A percentile compares a stretch with the other conserved stretches of the same genome.
Conservation (phyloP, 768 basidiomycete species). For the Lentinula edodes region DNA sequence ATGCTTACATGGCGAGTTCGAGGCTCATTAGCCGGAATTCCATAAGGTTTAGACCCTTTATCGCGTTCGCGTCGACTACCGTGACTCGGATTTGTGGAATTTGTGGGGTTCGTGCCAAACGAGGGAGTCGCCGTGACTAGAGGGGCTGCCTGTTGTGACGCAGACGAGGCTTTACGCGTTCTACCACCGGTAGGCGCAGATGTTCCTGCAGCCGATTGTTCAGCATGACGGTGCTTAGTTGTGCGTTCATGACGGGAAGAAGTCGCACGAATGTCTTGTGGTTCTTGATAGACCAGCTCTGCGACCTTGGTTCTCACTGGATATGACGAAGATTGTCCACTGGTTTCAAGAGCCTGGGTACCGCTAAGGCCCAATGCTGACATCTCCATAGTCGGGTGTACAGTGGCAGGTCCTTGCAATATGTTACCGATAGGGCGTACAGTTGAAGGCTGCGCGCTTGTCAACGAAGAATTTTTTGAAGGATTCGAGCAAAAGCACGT, state of each 20-base stretch:
- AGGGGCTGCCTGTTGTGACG: not conserved
- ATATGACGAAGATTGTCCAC: not conserved
- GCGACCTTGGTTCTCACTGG: not conserved
- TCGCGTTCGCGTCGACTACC: slow-evolving; percentile 3
- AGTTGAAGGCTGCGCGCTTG: too few species aligned
- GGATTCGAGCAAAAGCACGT: not conserved
- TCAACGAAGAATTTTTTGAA: not conserved
- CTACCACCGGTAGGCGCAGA: not conserved
- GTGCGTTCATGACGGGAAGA: not conserved
- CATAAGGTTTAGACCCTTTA: not conserved
- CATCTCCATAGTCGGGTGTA: not conserved
- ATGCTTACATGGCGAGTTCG: not conserved
- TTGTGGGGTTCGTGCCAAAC: not conserved
- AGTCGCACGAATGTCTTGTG: not conserved
- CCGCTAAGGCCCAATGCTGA: not conserved
- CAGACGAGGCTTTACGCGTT: not conserved
- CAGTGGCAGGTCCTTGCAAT: not conserved
- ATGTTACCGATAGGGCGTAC: too few species aligned
- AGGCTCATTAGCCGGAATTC: not conserved
- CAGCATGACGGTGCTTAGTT: not conserved
- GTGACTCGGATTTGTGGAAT: not conserved
- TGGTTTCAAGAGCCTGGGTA: not conserved
- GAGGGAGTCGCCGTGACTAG: not conserved
- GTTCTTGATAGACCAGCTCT: not conserved
- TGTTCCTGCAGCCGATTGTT: not conserved